Percentiles rank a stretch among this genome's conserved stretches.
Evolutionary conservation across 2,329 filamentous ascomycete species (phyloP).

Genomic region (Aspergillus sojae): DNA sequence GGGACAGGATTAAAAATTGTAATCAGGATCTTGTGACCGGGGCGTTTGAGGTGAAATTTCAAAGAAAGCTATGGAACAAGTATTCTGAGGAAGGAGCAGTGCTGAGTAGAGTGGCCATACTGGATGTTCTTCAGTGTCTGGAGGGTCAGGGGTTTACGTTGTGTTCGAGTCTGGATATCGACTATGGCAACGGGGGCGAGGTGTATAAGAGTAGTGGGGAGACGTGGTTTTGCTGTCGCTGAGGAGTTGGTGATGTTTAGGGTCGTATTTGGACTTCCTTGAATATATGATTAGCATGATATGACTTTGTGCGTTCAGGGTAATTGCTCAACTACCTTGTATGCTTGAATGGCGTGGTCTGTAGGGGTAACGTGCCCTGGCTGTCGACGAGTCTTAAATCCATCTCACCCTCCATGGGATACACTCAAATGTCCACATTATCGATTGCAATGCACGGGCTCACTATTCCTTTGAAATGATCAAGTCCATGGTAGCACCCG

Average conservation of each 20-base stretch:
- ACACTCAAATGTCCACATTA: too few species aligned
- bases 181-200: background rate
- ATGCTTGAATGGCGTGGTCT: too few species aligned
- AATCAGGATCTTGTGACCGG: background rate
- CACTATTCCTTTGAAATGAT: too few species aligned
- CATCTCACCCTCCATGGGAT: too few species aligned
- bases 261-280: background rate
- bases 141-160: background rate
- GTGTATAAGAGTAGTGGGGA: background rate
- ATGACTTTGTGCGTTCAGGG: too few species aligned
- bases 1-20: background rate
- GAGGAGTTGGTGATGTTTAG: background rate
- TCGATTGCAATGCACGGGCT: too few species aligned
- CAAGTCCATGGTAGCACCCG: too few species aligned
- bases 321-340: conserved; percentile 20
- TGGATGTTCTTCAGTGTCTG: background rate
- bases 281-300: too few species aligned
- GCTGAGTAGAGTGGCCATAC: background rate
- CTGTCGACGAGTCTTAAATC: too few species aligned
- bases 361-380: too few species aligned
- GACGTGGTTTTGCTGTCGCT: background rate
- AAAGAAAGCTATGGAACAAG: background rate
- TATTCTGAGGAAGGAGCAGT: background rate
- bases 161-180: background rate
- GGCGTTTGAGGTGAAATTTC: background rate